These are phyloP conservation scores for Plasmodium gonderi DNA, from an alignment of 169 alveolate species.

Conservation along the genomic window DNA sequence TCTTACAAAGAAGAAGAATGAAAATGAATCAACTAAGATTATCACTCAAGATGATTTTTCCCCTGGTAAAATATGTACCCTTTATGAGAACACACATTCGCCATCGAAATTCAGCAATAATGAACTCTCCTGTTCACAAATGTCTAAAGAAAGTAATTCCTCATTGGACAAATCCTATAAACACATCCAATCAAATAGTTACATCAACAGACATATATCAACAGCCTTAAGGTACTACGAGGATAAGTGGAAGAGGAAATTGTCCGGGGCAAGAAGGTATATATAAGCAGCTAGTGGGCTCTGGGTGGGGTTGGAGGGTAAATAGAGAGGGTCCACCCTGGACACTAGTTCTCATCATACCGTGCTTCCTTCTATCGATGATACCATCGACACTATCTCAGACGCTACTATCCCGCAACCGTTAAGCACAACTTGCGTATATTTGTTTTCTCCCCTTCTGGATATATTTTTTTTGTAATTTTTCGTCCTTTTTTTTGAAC, in stretches of 20 bases:
- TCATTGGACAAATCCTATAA: background rate
- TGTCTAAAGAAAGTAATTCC: too few relatives aligned
- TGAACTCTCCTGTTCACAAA: background rate
- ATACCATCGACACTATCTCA: too few relatives aligned
- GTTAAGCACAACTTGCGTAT: background rate
- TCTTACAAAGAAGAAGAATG: background rate
- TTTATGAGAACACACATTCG: background rate
- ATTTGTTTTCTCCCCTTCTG: background rate
- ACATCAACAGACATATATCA: conserved; percentile 43
- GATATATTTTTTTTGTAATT: background rate
- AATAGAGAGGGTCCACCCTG: too few relatives aligned
- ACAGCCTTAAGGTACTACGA: conserved; percentile 50
- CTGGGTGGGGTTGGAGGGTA: too few relatives aligned
- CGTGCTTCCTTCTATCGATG: background rate
- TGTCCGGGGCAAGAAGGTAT: conserved; percentile 12
- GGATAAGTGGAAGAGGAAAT: conserved; percentile 49
- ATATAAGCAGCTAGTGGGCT: background rate
- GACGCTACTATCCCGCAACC: background rate
- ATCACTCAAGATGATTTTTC: background rate
- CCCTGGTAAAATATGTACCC: background rate
- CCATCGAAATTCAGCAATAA: background rate
- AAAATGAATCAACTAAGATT: background rate
- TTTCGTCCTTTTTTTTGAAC: background rate
- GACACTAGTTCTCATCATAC: too few relatives aligned
- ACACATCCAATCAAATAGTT: conserved; percentile 2